These are phyloP conservation scores for Melampsora americana DNA, from an alignment of 1,284 basidiomycete genomes.

Conservation along the genomic window DNA sequence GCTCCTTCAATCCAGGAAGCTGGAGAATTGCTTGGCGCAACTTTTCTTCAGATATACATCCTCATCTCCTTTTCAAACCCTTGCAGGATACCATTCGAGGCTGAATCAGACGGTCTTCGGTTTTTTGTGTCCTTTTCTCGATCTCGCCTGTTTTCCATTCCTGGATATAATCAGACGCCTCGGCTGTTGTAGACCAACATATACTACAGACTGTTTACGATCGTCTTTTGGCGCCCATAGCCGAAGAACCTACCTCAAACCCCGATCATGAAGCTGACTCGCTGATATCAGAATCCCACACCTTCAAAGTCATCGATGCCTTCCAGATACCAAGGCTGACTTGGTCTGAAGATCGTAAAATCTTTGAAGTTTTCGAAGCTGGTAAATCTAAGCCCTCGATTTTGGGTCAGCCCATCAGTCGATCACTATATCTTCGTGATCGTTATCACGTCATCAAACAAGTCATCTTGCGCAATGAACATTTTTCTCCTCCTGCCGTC, in stretches of 20 bases:
- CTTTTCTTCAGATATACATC: neutral
- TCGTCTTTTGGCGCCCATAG: slow-evolving; percentile 4
- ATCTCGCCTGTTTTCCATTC: neutral
- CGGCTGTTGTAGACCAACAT: slow-evolving; percentile 32
- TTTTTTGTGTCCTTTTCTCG: neutral
- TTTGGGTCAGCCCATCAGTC: slow-evolving; percentile 22
- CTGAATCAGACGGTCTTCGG: slow-evolving; percentile 2
- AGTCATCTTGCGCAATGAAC: slow-evolving; percentile 84
- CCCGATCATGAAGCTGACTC: slow-evolving; percentile 6
- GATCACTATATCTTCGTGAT: slow-evolving; percentile 35
- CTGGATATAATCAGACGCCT: neutral
- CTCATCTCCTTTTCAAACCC: neutral
- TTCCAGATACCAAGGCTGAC: slow-evolving; percentile 29
- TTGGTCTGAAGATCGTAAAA: slow-evolving; percentile 35
- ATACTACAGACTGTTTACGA: slow-evolving; percentile 35
- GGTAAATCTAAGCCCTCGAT: slow-evolving; percentile 26
- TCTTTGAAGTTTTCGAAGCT: slow-evolving; percentile 19
- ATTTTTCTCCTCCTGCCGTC: slow-evolving; percentile 88
- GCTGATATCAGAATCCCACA: slow-evolving; percentile 12
- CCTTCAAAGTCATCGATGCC: slow-evolving; percentile 34
- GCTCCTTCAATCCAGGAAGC: neutral
- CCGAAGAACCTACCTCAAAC: neutral
- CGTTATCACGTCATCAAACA: slow-evolving; percentile 38
- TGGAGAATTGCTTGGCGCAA: too few relatives aligned
- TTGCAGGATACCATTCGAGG: slow-evolving; percentile 3